Conservation (phyloP, 2,329 filamentous ascomycete genomes). For the Epichloe uncinata region DNA sequence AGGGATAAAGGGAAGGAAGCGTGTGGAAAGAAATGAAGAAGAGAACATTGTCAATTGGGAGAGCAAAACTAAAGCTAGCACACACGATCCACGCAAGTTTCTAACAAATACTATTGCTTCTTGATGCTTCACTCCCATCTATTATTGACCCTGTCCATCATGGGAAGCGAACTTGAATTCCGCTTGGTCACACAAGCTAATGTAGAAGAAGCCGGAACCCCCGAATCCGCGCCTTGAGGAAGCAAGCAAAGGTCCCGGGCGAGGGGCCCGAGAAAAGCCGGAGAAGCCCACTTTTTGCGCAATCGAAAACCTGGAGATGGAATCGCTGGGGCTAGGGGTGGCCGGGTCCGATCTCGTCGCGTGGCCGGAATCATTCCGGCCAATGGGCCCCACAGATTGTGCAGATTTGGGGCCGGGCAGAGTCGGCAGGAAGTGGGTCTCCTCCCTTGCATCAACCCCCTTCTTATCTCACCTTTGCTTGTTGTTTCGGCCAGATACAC, state of each 20-base stretch:
- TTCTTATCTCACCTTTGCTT: no score
- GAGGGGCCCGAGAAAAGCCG: not conserved
- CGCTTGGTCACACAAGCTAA: no score
- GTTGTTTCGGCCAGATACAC: no score
- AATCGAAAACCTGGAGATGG: not conserved
- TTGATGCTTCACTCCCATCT: not conserved
- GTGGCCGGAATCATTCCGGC: slow-evolving; percentile 24
- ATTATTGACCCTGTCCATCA: no score
- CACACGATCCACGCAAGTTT: not conserved
- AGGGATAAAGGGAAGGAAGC: not conserved
- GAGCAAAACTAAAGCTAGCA: not conserved
- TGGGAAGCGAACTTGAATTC: no score
- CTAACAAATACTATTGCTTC: not conserved
- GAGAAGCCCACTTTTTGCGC: not conserved
- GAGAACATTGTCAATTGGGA: not conserved
- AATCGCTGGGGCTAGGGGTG: not conserved
- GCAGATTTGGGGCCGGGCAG: slow-evolving; percentile 10
- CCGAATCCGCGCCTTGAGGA: no score
- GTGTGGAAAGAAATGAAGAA: not conserved
- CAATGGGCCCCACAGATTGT: slow-evolving; percentile 10
- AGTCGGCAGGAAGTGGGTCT: slow-evolving; percentile 11
- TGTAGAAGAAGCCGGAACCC: no score
- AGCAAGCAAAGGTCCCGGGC: no score
- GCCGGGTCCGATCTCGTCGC: slow-evolving; percentile 16
- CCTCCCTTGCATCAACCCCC: not conserved